A percentile compares a stretch with the other conserved stretches of the same genome.
Evolutionary conservation across 2,329 filamentous ascomycete species (phyloP).

Genomic region (Cladosporium halotolerans): DNA sequence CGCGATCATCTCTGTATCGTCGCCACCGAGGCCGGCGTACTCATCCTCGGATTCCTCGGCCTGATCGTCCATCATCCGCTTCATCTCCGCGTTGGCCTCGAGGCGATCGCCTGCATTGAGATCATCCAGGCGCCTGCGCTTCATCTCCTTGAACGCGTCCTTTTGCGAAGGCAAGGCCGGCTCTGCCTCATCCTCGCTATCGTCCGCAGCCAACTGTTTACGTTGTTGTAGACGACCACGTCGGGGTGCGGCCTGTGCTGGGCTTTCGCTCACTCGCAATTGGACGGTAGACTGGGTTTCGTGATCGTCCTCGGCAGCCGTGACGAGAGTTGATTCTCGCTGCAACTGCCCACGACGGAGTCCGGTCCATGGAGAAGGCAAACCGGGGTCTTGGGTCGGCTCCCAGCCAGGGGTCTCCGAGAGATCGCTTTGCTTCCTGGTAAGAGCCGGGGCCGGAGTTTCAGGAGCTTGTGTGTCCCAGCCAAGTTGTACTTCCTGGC

Average conservation of each 20-base stretch:
- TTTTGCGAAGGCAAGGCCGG: slow-evolving; percentile 36
- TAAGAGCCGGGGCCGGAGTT: slow-evolving; percentile 21
- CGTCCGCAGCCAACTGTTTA: slow-evolving; percentile 38
- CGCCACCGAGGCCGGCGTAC: slow-evolving; percentile 89
- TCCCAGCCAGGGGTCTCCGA: slow-evolving; percentile 31
- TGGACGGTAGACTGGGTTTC: slow-evolving; percentile 29
- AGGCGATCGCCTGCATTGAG: slow-evolving; percentile 31
- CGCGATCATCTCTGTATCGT: slow-evolving; percentile 60
- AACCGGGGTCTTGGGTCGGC: slow-evolving; percentile 28
- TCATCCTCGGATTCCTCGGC: slow-evolving; percentile 98
- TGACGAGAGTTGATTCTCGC: slow-evolving; percentile 17
- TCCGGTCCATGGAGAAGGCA: slow-evolving; percentile 23
- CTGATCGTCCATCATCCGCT: slow-evolving; percentile 86
- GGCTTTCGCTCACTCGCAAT: slow-evolving; percentile 28
- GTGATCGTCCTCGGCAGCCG: slow-evolving; percentile 11
- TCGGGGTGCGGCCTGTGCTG: slow-evolving; percentile 32
- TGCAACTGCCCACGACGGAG: slow-evolving; percentile 10
- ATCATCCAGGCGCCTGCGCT: slow-evolving; percentile 54
- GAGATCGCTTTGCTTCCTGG: slow-evolving; percentile 18
- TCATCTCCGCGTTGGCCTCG: slow-evolving; percentile 68
- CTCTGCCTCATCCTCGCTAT: slow-evolving; percentile 33
- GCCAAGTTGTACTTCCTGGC: slow-evolving; percentile 32
- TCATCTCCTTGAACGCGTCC: slow-evolving; percentile 62
- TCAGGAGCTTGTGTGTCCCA: slow-evolving; percentile 29
- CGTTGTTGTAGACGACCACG: slow-evolving; percentile 49